A percentile compares a stretch with the other conserved stretches of the same genome.
Conservation (phyloP, 768 basidiomycete genomes). For the Chiua virens region DNA sequence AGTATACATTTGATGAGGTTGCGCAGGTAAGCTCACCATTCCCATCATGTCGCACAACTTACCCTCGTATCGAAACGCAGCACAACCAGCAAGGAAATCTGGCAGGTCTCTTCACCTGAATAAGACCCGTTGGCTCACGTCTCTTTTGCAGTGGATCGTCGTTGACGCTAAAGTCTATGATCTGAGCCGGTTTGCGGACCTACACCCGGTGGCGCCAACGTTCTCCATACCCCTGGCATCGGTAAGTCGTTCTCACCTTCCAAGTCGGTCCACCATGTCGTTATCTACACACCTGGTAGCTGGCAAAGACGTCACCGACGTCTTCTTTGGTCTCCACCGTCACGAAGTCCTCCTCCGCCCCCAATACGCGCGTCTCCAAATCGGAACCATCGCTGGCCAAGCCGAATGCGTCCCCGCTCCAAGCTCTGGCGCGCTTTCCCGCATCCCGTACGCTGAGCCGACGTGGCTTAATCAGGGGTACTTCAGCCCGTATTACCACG, state of each 20-base stretch:
- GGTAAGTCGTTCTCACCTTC: conserved; percentile 42
- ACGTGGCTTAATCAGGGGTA: conserved; percentile 73
- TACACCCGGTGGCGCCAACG: conserved; percentile 83
- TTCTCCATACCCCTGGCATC: conserved; percentile 63
- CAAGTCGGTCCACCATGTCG: neutral
- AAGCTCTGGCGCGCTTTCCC: conserved; percentile 62
- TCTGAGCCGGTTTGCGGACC: conserved; percentile 72
- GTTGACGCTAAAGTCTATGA: conserved; percentile 83
- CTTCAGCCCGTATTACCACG: conserved; percentile 76
- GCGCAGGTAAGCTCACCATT: conserved; percentile 48
- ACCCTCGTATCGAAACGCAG: conserved; percentile 40
- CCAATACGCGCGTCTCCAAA: conserved; percentile 68
- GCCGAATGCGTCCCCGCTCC: conserved; percentile 53
- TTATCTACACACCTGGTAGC: conserved; percentile 36
- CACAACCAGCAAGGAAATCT: conserved; percentile 87
- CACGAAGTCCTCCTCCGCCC: conserved; percentile 76
- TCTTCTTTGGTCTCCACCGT: conserved; percentile 85
- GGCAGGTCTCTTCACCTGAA: conserved; percentile 39
- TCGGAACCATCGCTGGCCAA: conserved; percentile 61
- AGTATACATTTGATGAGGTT: conserved; percentile 61
- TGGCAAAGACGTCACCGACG: conserved; percentile 73
- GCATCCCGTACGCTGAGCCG: conserved; percentile 84
- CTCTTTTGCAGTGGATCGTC: conserved; percentile 63
- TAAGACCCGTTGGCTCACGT: conserved; percentile 1
- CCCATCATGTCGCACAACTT: neutral